phyloP scores from a whole-genome alignment of 495 filamentous ascomycete genomes.

The Hypoxylon lienhwacheense region DNA sequence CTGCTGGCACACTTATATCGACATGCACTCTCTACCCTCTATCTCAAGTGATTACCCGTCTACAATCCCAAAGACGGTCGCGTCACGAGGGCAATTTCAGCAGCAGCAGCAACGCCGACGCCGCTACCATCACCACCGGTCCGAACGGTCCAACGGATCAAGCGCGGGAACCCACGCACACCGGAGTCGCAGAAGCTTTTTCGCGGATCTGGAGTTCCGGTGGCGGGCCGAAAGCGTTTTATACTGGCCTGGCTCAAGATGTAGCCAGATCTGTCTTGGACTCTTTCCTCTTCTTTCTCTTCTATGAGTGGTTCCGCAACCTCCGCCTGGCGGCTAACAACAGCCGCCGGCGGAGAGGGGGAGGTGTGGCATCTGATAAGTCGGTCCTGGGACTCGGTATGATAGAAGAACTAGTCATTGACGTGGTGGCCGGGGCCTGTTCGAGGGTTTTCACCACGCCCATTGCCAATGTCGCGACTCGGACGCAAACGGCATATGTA shows the following conservation, averaged over 20 bases:
- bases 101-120: neutral
- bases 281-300: conserved; percentile 82
- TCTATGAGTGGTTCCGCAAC: conserved; percentile 65
- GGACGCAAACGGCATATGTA: conserved; percentile 72
- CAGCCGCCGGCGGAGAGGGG: conserved; percentile 1
- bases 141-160: conserved; percentile 14
- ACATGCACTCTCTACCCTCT: conserved; percentile 82
- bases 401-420: conserved; percentile 74
- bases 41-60: conserved; percentile 78
- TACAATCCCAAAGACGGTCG: conserved; percentile 77
- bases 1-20: conserved; percentile 76
- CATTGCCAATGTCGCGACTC: conserved; percentile 78
- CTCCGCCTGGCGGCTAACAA: conserved; percentile 52
- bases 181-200: conserved; percentile 66
- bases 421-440: conserved; percentile 75
- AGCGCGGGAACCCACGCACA: conserved; percentile 47
- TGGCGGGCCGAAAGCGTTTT: conserved; percentile 71
- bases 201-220: conserved; percentile 70
- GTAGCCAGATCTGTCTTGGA: conserved; percentile 72
- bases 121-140: conserved; percentile 20
- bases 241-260: conserved; percentile 72
- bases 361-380: no score
- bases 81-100: conserved; percentile 43
- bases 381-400: conserved; percentile 58
- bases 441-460: conserved; percentile 81